Evolutionary conservation across 108 stramenopile species (phyloP), one percentile per base, ranked within the genome.

Genomic region (Cyclotella choctawhatcheeana): DNA sequence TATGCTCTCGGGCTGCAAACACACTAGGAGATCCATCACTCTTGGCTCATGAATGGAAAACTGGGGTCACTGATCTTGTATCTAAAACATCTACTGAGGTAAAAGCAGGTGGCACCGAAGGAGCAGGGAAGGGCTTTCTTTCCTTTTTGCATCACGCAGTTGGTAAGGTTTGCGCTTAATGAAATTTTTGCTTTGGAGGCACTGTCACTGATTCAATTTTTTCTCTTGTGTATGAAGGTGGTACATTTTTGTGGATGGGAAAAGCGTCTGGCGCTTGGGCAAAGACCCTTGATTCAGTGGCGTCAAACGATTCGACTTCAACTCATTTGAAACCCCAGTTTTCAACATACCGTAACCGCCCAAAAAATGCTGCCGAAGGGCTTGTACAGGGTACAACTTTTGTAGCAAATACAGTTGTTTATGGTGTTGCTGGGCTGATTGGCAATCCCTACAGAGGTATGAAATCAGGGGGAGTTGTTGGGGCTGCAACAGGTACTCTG

Each of bases 1-100:
- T n/a, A n/a, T n/a, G n/a, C n/a, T n/a, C n/a, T n/a, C n/a, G n/a
- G n/a, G n/a, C n/a, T n/a, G n/a, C n/a, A n/a, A n/a, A n/a, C n/a
- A n/a, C n/a, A n/a, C 40, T 81, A 21, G 80, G 80, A 12, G 80
- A 81, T 44, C 80, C 80, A 55, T 59, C 69, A 18, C 50, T 72
- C 2, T 76, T 81, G 31, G 51, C 68, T 20, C 60, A 77, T 58
- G 74, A 81, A 51, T 77, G 34, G 18, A 76, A 62, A 66, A 74
- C 75, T 25, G 80, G 80, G 0, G 34, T 72, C 12, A 44, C 69
- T 13, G 80, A 81, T 63, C 52, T 79, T 25, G 59, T 75, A 13
- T 30, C 48, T 22, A 65, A 60, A 60, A 78, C 77, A 79, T 47
- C 37, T 44, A 35, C 53, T 51, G 73, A 81, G 45, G 31, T 81